Conservation (phyloP, 257 asterid genomes). For the Thymus mandschuricus region DNA sequence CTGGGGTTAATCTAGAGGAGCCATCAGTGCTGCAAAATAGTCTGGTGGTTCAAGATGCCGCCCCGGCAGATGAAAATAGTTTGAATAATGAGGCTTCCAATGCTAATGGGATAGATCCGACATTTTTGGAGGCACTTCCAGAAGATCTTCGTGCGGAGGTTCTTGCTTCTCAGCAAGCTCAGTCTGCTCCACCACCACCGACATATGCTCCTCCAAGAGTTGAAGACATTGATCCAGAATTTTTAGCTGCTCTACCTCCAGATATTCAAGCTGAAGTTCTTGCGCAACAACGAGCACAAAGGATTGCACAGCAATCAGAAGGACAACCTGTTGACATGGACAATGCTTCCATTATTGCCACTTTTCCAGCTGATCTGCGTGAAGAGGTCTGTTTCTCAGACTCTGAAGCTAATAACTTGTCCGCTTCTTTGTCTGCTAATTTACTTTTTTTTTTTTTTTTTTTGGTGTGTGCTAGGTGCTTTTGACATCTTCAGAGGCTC, state of each 20-base stretch:
- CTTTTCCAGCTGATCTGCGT: slow-evolving; percentile 97
- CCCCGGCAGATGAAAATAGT: slow-evolving; percentile 59
- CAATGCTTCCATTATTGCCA: slow-evolving; percentile 97
- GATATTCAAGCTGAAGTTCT: slow-evolving; percentile 99
- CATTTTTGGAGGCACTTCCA: slow-evolving; percentile 97
- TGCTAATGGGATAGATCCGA: slow-evolving; percentile 91
- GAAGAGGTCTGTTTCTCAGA: slow-evolving; percentile 76
- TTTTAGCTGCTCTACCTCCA: slow-evolving; percentile 99
- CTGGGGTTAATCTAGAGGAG: slow-evolving; percentile 60
- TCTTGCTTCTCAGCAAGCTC: slow-evolving; percentile 97
- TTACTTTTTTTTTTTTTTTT: slow-evolving; percentile 2
- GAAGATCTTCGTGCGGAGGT: slow-evolving; percentile 98
- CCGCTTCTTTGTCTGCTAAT: slow-evolving; percentile 23
- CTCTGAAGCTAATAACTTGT: slow-evolving; percentile 4
- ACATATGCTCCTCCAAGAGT: slow-evolving; percentile 75
- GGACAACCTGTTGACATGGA: slow-evolving; percentile 99
- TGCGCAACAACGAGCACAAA: slow-evolving; percentile 93
- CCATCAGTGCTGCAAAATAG: slow-evolving; percentile 54
- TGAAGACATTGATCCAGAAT: slow-evolving; percentile 98
- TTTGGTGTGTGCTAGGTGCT: slow-evolving; percentile 65
- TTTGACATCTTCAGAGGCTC: slow-evolving; percentile 95
- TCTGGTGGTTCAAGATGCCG: slow-evolving; percentile 56
- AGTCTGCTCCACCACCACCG: slow-evolving; percentile 70
- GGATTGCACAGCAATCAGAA: slow-evolving; percentile 88
- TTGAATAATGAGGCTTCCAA: slow-evolving; percentile 61